Evolutionary conservation across 805 yeast species (phyloP).

Genomic region (Candida ascalaphidarum): DNA sequence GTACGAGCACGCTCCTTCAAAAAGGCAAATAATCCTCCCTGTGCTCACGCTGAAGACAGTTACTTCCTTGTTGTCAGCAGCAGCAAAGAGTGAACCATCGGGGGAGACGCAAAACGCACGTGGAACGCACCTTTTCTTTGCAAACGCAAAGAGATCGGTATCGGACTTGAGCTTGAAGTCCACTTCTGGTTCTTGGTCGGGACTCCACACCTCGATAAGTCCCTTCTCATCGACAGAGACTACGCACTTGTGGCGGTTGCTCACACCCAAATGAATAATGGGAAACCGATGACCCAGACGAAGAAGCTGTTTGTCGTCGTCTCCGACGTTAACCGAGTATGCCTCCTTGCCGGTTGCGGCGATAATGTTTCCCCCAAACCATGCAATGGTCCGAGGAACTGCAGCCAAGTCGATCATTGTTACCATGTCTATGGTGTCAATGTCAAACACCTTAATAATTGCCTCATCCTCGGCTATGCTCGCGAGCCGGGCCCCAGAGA

Average conservation of each 20-base stretch:
- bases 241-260: constrained; percentile 7
- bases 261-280: constrained; percentile 5
- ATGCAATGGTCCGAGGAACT: no score
- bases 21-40: no score
- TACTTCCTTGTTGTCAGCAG: constrained; percentile 1
- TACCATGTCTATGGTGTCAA: constrained; percentile 25
- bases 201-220: constrained; percentile 14
- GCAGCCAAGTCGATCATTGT: constrained; percentile 13
- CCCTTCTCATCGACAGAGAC: constrained; percentile 13
- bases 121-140: constrained; percentile 2
- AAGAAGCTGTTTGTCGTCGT: constrained; percentile 4
- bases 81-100: no score
- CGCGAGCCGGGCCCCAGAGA: constrained; percentile 12
- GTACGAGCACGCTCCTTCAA: no score
- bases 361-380: no score
- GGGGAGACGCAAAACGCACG: no score
- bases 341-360: no score
- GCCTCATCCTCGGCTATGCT: constrained; percentile 11
- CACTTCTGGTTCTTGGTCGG: constrained; percentile 3
- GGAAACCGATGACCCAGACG: constrained; percentile 6
- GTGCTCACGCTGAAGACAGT: background rate
- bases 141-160: constrained; percentile 29
- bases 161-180: constrained; percentile 26
- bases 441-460: constrained; percentile 22
- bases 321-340: constrained; percentile 4